phyloP scores from a whole-genome alignment of 306 rosid species.

The Quercus dentata region DNA sequence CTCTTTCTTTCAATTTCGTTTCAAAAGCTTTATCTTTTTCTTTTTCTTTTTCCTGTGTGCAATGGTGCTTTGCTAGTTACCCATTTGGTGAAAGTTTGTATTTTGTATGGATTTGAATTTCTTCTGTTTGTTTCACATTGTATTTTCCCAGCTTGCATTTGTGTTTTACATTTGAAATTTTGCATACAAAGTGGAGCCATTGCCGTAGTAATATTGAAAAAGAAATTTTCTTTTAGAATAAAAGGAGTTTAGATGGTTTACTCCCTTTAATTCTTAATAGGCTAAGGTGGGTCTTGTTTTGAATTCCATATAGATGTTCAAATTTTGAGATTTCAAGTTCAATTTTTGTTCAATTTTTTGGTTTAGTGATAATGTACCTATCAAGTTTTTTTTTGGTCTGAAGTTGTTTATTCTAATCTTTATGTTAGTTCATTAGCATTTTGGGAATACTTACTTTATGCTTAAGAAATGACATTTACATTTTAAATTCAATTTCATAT shows the following conservation, averaged over 20 bases:
- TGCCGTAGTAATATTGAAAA: background rate
- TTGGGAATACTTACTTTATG: background rate
- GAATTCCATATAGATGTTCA: background rate
- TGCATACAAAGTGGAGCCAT: background rate
- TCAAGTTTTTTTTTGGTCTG: background rate
- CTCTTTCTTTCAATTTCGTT: background rate
- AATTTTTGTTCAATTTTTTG: background rate
- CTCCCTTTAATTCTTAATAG: background rate
- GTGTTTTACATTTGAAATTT: background rate
- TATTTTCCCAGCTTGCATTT: background rate
- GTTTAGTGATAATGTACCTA: background rate
- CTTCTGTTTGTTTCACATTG: background rate
- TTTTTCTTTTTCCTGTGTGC: background rate
- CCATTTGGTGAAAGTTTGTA: background rate
- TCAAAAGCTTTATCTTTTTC: background rate
- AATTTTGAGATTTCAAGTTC: background rate
- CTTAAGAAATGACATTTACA: background rate
- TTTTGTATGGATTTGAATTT: background rate
- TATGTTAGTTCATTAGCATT: background rate
- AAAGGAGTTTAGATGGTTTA: background rate
- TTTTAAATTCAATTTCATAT: background rate
- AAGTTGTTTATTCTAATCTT: background rate
- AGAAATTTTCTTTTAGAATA: background rate
- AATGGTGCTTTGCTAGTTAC: background rate
- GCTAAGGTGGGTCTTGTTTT: background rate